Base-by-base conservation (phyloP, 2,329 filamentous ascomycete genomes). In the Xylaria sp. region DNA sequence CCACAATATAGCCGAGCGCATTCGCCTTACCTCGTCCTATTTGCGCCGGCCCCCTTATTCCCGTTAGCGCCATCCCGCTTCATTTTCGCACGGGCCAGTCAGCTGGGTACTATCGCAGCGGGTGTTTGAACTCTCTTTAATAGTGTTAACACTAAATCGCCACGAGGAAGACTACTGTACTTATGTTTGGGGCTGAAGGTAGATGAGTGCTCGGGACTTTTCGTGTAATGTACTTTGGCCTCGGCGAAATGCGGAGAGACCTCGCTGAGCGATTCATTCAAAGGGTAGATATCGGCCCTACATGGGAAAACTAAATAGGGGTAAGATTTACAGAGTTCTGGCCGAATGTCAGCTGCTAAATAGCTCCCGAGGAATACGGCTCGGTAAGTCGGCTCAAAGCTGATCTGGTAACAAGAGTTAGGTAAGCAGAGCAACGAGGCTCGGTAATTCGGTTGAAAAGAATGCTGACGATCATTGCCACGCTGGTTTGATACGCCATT, bases 1-100 rank as follows among this genome's bases (percentile, higher is more conserved):
- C 60, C 68, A 68, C 60, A 70, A 55, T 65, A 63, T 29, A 63
- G 25, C 60, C 60, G 57, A 69, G 50, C 42, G 50, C 60, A 61
- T 50, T 51, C 58, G 68, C 65, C 65, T 68, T 44, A 55, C 13
- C 29, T 47, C 16, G 23, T 21, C 42, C 47, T 29, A 35, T 35
- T 54, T n/a, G 57, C 35, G 62, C 55, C 53, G 60, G 65, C 65
- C 53, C 37, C 64, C 50, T 53, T 44, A 50, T 21, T 13, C 40
- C 18, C 18, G 40, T 54, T 21, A 55, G 48, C 40, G 12, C 42
- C 16, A 53, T 40, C 60, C 60, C 54, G 60, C 48, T 25, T n/a
- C 32, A 10, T 58, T 32, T 21, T 40, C 53, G 48, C 51, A 61
- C 42, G 32, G 40, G 32, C 50, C 27, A 8, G 47, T 63, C 44